Percentiles rank a stretch among this genome's conserved stretches.
phyloP scores from a whole-genome alignment of 2,329 filamentous ascomycete genomes.

The Colletotrichum liriopes region DNA sequence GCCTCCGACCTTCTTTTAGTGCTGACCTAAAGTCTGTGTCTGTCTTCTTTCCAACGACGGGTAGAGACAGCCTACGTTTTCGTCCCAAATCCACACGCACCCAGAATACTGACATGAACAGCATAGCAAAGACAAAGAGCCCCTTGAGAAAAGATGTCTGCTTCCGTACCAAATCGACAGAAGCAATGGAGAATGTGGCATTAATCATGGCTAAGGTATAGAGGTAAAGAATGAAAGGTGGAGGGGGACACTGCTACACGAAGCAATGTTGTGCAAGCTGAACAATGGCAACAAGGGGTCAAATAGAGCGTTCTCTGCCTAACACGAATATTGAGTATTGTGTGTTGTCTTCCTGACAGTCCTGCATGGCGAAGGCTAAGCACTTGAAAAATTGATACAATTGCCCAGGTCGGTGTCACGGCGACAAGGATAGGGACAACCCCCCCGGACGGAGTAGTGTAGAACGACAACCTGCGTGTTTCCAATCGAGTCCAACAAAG shows the following conservation, averaged over 20 bases:
- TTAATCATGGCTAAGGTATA: neutral
- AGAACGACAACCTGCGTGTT: no score
- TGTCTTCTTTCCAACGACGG: neutral
- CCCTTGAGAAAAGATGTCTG: neutral
- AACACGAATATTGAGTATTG: no score
- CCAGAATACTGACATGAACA: neutral
- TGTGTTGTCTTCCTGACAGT: no score
- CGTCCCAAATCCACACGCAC: neutral
- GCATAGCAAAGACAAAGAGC: neutral
- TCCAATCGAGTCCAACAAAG: no score
- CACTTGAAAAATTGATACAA: no score
- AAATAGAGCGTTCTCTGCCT: no score
- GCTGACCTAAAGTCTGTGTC: slow-evolving; percentile 22
- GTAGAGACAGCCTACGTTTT: slow-evolving; percentile 2
- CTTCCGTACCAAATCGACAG: neutral
- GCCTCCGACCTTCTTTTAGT: neutral
- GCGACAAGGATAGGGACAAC: no score
- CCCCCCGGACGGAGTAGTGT: no score
- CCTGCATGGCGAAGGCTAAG: no score
- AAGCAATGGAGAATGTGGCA: neutral
- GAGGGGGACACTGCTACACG: neutral
- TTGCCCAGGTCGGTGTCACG: no score
- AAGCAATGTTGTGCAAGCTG: neutral
- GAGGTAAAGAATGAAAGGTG: neutral
- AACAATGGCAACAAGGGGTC: no score